phyloP scores from a whole-genome alignment of 495 filamentous ascomycete species.

The Lepidopterella palustris region DNA sequence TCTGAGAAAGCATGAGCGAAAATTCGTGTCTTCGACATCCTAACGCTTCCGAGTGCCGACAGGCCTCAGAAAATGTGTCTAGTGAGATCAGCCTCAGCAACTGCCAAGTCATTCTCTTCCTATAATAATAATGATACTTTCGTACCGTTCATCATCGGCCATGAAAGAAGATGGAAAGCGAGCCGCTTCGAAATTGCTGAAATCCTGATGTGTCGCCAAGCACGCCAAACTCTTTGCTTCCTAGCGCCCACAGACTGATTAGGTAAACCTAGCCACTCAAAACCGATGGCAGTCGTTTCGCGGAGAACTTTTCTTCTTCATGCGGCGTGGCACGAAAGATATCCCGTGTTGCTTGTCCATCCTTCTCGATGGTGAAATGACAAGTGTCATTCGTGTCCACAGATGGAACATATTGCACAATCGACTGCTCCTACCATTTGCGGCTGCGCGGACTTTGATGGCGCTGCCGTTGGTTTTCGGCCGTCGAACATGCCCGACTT shows the following conservation, averaged over 20 bases:
- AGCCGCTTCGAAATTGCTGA: constrained; percentile 9
- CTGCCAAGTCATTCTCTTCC: constrained; percentile 53
- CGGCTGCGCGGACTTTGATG: constrained; percentile 17
- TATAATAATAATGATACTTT: constrained; percentile 48
- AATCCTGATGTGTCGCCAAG: neutral
- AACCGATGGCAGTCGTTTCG: neutral
- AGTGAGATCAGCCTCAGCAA: constrained; percentile 47
- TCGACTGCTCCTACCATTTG: constrained; percentile 29
- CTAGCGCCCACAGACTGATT: neutral
- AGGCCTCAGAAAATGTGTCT: constrained; percentile 43
- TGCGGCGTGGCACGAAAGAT: constrained; percentile 53
- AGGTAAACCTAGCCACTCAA: too few relatives aligned
- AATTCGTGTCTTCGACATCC: neutral
- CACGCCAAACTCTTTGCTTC: neutral
- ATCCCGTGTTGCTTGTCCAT: constrained; percentile 50
- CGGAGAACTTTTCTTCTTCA: constrained; percentile 44
- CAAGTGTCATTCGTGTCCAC: constrained; percentile 58
- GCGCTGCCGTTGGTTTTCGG: constrained; percentile 34
- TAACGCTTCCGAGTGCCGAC: neutral
- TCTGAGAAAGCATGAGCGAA: too few relatives aligned
- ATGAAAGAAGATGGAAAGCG: constrained; percentile 24
- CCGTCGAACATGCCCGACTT: constrained; percentile 22
- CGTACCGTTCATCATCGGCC: constrained; percentile 50
- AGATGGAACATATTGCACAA: constrained; percentile 56
- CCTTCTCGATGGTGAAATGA: constrained; percentile 41